Evolutionary conservation across 257 asterid genomes (phyloP), one percentile per base, ranked within the genome.

Genomic region (Capsicum chinense): DNA sequence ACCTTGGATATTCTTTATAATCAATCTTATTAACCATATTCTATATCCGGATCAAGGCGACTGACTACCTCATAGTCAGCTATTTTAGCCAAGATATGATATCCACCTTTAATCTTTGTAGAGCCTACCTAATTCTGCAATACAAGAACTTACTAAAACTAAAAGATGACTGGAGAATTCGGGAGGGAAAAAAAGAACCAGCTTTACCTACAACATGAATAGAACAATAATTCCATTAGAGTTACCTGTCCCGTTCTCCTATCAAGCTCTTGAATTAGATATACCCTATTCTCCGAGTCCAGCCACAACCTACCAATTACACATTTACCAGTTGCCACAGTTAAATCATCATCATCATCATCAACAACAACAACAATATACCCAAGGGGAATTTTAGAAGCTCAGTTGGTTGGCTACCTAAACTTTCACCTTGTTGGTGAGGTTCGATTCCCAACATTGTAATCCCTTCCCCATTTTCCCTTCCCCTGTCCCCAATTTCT

Each of bases 191-290:
- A 8, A 26, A 52, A 14, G 35, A 76, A 76, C 14, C 81, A 54
- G 64, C 81, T 76, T 52, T 52, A 76, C 42, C 9, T 26, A 69
- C 85, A 12, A 83, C 59, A 39, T 37, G 7, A 56, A 39, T 56
- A 70, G 62, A 68, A 67, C 50, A 74, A 21, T 6, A 12, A 17
- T 74, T 19, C 80, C 19, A 74, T 33, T 14, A 14, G 50, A 14
- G 19, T 13, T 79, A 95, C 99, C 95, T 89, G 98, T 63, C 94
- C 97, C 69, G 95, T 92, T 89, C 90, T 91, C 85, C 86, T 88
- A 85, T 92, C 94, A 56, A 95, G 97, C 88, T 92, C 94, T 60
- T 83, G 83, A 79, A 90, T 87, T 73, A 95, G 78, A 83, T 88
- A 84, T 59, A 92, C 92, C 83, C 97, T 89, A 83, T 81, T 93